Evolutionary conservation across 2,329 filamentous ascomycete genomes (phyloP).

Genomic region (Fusarium aywerte): DNA sequence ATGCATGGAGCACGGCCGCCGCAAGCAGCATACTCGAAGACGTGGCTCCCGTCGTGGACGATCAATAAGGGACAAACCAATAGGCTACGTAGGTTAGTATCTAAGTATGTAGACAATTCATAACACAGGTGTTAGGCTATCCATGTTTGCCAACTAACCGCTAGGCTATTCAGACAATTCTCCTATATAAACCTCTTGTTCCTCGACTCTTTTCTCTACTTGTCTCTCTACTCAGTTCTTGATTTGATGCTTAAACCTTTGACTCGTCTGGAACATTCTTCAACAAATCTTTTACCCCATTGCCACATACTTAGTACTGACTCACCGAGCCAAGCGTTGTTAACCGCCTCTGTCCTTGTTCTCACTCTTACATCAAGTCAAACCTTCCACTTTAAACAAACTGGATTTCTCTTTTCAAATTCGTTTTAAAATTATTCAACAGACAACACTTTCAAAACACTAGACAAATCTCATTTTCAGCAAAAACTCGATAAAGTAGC

Average conservation of each 20-base stretch:
- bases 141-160: slow-evolving; percentile 10
- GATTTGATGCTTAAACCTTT: slow-evolving; percentile 3
- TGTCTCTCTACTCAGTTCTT: slow-evolving; percentile 2
- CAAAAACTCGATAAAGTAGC: neutral
- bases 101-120: neutral
- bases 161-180: neutral
- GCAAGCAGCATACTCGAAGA: slow-evolving; percentile 20
- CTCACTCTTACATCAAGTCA: slow-evolving; percentile 8
- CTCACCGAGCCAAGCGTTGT: slow-evolving; percentile 19
- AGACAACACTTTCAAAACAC: neutral
- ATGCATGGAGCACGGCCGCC: slow-evolving; percentile 21
- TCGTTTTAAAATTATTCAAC: neutral
- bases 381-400: neutral
- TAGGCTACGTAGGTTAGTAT: slow-evolving; percentile 1
- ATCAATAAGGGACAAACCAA: slow-evolving; percentile 18
- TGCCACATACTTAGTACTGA: slow-evolving; percentile 14
- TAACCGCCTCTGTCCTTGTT: slow-evolving; percentile 16
- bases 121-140: neutral
- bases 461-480: neutral
- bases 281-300: slow-evolving; percentile 3
- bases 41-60: slow-evolving; percentile 21
- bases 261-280: slow-evolving; percentile 25
- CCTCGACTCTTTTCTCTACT: neutral
- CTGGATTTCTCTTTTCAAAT: neutral
- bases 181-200: slow-evolving; percentile 32